These are phyloP conservation scores for Russula lepida DNA, from an alignment of 768 basidiomycete species.

Conservation along the genomic window DNA sequence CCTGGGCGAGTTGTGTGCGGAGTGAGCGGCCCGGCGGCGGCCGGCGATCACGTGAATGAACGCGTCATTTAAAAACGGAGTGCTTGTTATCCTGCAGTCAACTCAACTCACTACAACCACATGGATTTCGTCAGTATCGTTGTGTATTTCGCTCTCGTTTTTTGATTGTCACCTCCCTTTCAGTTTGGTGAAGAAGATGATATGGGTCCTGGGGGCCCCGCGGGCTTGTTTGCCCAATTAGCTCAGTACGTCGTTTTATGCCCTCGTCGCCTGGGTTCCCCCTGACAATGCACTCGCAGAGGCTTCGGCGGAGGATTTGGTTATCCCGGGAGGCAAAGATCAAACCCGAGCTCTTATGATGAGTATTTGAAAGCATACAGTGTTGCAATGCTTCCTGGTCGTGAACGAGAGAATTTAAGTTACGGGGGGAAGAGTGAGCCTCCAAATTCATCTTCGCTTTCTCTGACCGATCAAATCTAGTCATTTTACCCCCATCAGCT, in stretches of 20 bases:
- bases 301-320: conserved; percentile 46
- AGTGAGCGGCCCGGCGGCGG: background rate
- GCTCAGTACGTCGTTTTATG: conserved; percentile 40
- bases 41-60: conserved; percentile 9
- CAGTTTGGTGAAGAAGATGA: conserved; percentile 18
- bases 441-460: conserved; percentile 22
- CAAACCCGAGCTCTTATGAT: conserved; percentile 73
- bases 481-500: conserved; percentile 96
- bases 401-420: conserved; percentile 82
- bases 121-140: conserved; percentile 13
- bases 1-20: background rate
- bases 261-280: background rate
- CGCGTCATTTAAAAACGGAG: conserved; percentile 5
- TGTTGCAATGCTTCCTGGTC: conserved; percentile 85
- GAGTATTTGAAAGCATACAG: conserved; percentile 94
- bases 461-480: conserved; percentile 35
- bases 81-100: too few relatives aligned
- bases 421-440: conserved; percentile 95
- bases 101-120: conserved; percentile 1
- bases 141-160: background rate
- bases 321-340: conserved; percentile 34
- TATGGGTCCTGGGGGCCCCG: conserved; percentile 40
- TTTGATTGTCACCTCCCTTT: background rate
- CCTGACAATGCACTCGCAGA: conserved; percentile 29
- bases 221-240: conserved; percentile 55